Evolutionary conservation across 2,329 filamentous ascomycete species (phyloP).

Genomic region (Aspergillus costaricaensis): DNA sequence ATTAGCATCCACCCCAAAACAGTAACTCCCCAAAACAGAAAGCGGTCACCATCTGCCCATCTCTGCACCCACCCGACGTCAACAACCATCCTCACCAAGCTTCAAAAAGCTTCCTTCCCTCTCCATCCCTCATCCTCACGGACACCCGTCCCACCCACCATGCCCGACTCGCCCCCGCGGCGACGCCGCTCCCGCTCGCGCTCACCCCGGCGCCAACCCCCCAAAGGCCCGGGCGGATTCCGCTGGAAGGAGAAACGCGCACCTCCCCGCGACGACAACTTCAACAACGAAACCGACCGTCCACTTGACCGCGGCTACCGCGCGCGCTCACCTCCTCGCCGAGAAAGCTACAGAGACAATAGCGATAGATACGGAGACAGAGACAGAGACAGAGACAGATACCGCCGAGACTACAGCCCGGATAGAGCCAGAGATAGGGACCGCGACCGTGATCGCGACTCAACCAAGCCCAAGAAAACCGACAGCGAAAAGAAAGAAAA

Average conservation of each 20-base stretch:
- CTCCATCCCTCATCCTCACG: background rate
- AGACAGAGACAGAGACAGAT: background rate
- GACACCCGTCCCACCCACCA: background rate
- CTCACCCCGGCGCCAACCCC: slow-evolving; percentile 27
- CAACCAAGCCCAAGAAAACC: background rate
- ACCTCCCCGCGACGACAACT: slow-evolving; percentile 47
- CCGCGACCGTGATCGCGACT: slow-evolving; percentile 1
- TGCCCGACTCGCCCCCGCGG: slow-evolving; percentile 7
- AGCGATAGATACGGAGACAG: slow-evolving; percentile 48
- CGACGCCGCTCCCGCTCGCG: slow-evolving; percentile 14
- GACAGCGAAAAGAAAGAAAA: slow-evolving; percentile 40
- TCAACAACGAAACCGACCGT: slow-evolving; percentile 46
- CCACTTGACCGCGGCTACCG: slow-evolving; percentile 57
- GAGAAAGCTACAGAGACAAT: slow-evolving; percentile 42
- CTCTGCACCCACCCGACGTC: background rate
- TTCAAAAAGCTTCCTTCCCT: background rate
- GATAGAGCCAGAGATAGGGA: background rate
- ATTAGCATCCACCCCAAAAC: background rate
- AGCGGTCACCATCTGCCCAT: slow-evolving; percentile 3
- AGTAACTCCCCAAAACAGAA: background rate
- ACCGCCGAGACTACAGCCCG: background rate
- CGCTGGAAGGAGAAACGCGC: slow-evolving; percentile 52
- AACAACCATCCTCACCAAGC: no score
- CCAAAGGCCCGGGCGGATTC: slow-evolving; percentile 48
- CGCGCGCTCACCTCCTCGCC: slow-evolving; percentile 20